A percentile compares a stretch with the other conserved stretches of the same genome.
Conservation (phyloP, 1,284 basidiomycete species). For the Tylopilus orsonianus region DNA sequence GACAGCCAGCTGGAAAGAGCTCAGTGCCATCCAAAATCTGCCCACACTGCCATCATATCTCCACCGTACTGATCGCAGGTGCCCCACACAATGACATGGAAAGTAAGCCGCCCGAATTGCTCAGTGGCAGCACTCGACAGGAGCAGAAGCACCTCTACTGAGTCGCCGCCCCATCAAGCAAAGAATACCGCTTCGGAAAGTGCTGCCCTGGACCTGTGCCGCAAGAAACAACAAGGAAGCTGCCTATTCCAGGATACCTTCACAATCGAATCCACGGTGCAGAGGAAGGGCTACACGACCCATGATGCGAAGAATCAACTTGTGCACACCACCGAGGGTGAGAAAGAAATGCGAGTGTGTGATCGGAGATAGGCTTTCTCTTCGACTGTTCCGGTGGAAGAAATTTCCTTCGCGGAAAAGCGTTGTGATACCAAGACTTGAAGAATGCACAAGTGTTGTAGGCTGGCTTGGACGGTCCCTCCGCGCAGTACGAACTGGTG, state of each 20-base stretch:
- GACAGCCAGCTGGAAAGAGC: conserved; percentile 1
- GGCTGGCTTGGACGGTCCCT: neutral
- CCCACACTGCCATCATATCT: conserved; percentile 8
- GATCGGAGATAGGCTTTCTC: conserved; percentile 38
- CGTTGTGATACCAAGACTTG: neutral
- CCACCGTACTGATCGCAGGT: conserved; percentile 7
- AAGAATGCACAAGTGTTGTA: neutral
- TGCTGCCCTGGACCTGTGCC: conserved; percentile 15
- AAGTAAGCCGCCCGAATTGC: neutral
- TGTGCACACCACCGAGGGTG: conserved; percentile 55
- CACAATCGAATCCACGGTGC: conserved; percentile 15
- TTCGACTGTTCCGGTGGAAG: conserved; percentile 20
- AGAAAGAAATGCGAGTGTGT: conserved; percentile 36
- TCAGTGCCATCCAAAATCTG: conserved; percentile 5
- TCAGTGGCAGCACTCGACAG: conserved; percentile 14
- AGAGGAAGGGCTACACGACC: conserved; percentile 4
- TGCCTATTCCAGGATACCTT: conserved; percentile 16
- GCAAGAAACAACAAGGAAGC: conserved; percentile 12
- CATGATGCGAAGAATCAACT: conserved; percentile 38
- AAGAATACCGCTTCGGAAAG: conserved; percentile 15
- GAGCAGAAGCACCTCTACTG: conserved; percentile 26
- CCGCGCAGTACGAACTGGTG: conserved; percentile 11
- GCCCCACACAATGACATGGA: conserved; percentile 4
- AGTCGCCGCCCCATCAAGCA: conserved; percentile 13
- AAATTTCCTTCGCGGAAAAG: conserved; percentile 12